A percentile compares a stretch with the other conserved stretches of the same genome.
phyloP scores from a whole-genome alignment of 2,329 filamentous ascomycete genomes.

The Exutisphaerella laricina region DNA sequence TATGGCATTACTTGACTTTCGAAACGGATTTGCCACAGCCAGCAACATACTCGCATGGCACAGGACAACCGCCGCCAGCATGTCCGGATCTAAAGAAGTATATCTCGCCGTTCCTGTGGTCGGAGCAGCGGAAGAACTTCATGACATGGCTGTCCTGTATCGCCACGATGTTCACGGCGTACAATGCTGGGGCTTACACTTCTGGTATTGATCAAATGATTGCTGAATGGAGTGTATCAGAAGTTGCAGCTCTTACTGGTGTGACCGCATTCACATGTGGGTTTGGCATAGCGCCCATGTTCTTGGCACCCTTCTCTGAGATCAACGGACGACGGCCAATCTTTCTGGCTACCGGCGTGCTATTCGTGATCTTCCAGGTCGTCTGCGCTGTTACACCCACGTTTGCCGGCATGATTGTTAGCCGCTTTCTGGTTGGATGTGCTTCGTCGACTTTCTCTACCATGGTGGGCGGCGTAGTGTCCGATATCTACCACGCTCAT shows the following conservation, averaged over 20 bases:
- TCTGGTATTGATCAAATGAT: constrained; percentile 63
- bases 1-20: constrained; percentile 57
- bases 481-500: constrained; percentile 73
- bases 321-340: constrained; percentile 82
- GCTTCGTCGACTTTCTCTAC: constrained; percentile 75
- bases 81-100: constrained; percentile 63
- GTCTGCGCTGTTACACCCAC: constrained; percentile 66
- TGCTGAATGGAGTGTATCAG: constrained; percentile 58
- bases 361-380: constrained; percentile 67
- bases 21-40: constrained; percentile 53
- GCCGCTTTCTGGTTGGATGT: constrained; percentile 71
- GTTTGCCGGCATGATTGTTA: constrained; percentile 67
- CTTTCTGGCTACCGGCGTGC: constrained; percentile 65
- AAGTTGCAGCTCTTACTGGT: constrained; percentile 62
- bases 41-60: constrained; percentile 31
- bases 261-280: constrained; percentile 78
- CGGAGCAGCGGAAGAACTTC: constrained; percentile 60
- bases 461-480: constrained; percentile 87
- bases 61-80: constrained; percentile 43
- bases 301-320: constrained; percentile 74
- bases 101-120: constrained; percentile 68
- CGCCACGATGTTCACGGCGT: constrained; percentile 68
- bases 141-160: constrained; percentile 69
- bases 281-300: constrained; percentile 80
- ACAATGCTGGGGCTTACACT: constrained; percentile 74